Conservation (phyloP, 371 early-diverging fungal genomes). For the Mortierella sp. region DNA sequence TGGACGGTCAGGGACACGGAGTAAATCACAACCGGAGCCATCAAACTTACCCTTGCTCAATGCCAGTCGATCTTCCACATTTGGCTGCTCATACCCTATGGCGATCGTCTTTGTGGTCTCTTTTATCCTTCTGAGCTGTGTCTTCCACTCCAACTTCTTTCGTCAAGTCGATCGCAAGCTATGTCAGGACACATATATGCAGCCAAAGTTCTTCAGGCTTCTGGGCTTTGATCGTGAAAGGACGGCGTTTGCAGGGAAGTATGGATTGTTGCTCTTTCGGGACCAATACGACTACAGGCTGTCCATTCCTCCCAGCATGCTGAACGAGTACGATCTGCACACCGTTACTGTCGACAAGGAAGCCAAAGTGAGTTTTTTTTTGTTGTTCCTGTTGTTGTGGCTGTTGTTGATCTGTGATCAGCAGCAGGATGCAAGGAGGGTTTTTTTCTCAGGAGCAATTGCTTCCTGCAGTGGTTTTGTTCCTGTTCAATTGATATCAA, state of each 20-base stretch:
- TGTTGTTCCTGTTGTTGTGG: too few relatives aligned
- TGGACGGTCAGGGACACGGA: slow-evolving; percentile 38
- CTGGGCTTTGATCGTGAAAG: slow-evolving; percentile 74
- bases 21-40: slow-evolving; percentile 46
- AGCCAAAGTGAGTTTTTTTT: slow-evolving; percentile 46
- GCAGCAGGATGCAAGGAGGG: too few relatives aligned
- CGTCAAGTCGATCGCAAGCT: slow-evolving; percentile 72
- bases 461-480: too few relatives aligned
- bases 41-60: slow-evolving; percentile 26
- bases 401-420: too few relatives aligned
- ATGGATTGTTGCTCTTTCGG: slow-evolving; percentile 83
- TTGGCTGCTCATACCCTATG: slow-evolving; percentile 47
- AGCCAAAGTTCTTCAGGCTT: slow-evolving; percentile 79
- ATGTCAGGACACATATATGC: slow-evolving; percentile 88
- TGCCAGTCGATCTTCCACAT: slow-evolving; percentile 35
- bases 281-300: slow-evolving; percentile 74
- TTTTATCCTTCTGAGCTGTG: slow-evolving; percentile 26
- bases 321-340: slow-evolving; percentile 25
- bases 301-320: slow-evolving; percentile 25
- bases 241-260: slow-evolving; percentile 86
- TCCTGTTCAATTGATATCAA: too few relatives aligned
- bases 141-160: slow-evolving; percentile 67
- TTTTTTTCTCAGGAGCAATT: neutral
- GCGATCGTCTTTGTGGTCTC: slow-evolving; percentile 28
- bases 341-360: slow-evolving; percentile 40